Conservation (phyloP, 495 filamentous ascomycete species). For the Xanthoparmelia taractica region DNA sequence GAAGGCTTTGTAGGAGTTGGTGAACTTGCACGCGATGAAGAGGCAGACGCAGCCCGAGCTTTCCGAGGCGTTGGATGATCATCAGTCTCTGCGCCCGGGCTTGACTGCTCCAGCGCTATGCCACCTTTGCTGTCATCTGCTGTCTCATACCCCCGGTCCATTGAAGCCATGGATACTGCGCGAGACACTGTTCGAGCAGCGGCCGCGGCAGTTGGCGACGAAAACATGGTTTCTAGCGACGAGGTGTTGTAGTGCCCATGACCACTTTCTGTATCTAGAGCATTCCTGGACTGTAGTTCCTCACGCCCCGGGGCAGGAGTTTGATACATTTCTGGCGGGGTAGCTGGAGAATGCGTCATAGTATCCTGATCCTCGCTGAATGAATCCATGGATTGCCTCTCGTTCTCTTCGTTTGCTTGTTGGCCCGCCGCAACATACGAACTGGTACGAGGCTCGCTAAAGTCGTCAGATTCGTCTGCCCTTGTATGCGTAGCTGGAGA, state of each 20-base stretch:
- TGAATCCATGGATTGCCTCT: neutral
- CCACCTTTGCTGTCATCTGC: constrained; percentile 33
- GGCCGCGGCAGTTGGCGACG: constrained; percentile 60
- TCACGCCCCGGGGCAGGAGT: constrained; percentile 37
- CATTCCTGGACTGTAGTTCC: constrained; percentile 26
- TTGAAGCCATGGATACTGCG: constrained; percentile 41
- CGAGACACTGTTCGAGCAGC: constrained; percentile 50
- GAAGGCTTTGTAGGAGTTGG: constrained; percentile 23
- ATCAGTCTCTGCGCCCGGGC: constrained; percentile 24
- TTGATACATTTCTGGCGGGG: constrained; percentile 41
- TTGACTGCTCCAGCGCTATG: constrained; percentile 15
- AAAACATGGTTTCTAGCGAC: constrained; percentile 52
- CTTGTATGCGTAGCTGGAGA: constrained; percentile 33
- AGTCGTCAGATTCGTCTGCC: constrained; percentile 58
- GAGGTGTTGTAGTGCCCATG: constrained; percentile 41
- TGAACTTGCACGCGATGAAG: constrained; percentile 17
- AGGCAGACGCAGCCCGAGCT: constrained; percentile 6
- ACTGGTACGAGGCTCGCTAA: constrained; percentile 29
- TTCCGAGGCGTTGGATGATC: constrained; percentile 33
- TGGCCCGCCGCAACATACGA: neutral
- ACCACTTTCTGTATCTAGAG: constrained; percentile 27
- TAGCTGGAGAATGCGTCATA: constrained; percentile 32
- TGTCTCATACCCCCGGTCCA: constrained; percentile 24
- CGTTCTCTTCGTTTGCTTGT: neutral
- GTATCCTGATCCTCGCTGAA: constrained; percentile 10